Evolutionary conservation across 1,284 basidiomycete genomes (phyloP).

Genomic region (Meripilus lineatus): DNA sequence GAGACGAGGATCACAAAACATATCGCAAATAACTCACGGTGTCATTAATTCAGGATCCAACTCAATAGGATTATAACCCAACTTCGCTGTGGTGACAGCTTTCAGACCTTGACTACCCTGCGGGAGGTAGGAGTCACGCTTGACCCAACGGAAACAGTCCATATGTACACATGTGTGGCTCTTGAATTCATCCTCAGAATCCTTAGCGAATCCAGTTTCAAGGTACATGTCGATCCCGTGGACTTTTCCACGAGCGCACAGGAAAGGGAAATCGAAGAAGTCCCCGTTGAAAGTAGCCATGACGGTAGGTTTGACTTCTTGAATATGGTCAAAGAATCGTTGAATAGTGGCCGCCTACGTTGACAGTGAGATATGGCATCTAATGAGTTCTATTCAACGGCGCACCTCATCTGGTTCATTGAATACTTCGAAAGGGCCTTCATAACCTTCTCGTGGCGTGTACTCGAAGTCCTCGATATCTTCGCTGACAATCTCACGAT

Average conservation of each 20-base stretch:
- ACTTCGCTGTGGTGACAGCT: constrained; percentile 94
- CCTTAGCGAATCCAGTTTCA: constrained; percentile 91
- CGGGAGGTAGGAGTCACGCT: constrained; percentile 98
- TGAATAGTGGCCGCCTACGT: constrained; percentile 69
- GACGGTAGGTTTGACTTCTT: constrained; percentile 91
- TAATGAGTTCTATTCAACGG: constrained; percentile 1
- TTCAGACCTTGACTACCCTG: constrained; percentile 99
- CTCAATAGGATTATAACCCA: constrained; percentile 97
- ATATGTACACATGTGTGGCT: constrained; percentile 93
- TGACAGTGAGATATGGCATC: not conserved
- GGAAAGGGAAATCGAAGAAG: constrained; percentile 99
- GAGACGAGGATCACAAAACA: not conserved
- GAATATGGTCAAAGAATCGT: constrained; percentile 93
- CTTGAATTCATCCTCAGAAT: constrained; percentile 96
- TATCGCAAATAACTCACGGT: constrained; percentile 56
- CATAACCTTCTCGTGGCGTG: constrained; percentile 96
- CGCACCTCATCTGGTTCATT: constrained; percentile 91
- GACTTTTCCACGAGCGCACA: constrained; percentile 81
- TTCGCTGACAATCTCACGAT: constrained; percentile 95
- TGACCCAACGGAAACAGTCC: constrained; percentile 99
- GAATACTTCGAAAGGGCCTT: constrained; percentile 95
- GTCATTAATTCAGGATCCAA: constrained; percentile 99
- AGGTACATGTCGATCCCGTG: constrained; percentile 97
- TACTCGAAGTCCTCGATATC: constrained; percentile 99
- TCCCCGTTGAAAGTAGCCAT: constrained; percentile 99